Evolutionary conservation across 768 basidiomycete genomes (phyloP), one percentile per base, ranked within the genome.

Genomic region (Pleurotus sapidus): DNA sequence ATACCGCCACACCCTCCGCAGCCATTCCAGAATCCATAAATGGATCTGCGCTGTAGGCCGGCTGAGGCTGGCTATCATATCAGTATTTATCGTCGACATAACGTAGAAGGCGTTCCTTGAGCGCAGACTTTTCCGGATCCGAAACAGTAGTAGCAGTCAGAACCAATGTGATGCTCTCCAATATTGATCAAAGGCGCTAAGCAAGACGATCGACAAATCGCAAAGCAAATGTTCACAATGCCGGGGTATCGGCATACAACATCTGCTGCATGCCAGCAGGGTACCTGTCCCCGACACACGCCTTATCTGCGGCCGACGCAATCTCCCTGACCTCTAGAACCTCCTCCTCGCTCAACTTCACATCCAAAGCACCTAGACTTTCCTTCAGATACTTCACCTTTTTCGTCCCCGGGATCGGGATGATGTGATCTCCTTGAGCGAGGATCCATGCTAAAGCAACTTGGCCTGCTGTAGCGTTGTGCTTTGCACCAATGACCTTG

Each of bases 241-340:
- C 59, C 4, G 62, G 59, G 30, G 56, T 62, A 55, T 63, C 59
- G 48, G 43, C 59, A 49, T 55, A 63, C 4, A 57, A 17, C 55
- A 51, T 34, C 17, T 38, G 34, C 24, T 49, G 43, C 38, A 56
- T 27, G 38, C 17, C 56, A 9, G 49, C 57, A 4, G 59, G 59
- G 47, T 65, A 60, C 50, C 64, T 54, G 18, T 67, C 61, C 15
- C 70, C 73, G 7, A 56, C 51, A 14, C 64, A 63, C 15, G 18
- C 27, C 30, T 30, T 30, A 11, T 63, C 67, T 2, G 68, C 68
- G 18, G 66, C 66, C 39, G 69, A 65, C 4, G 72, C 68, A 25
- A 49, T 30, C 20, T 25, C 25, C 17, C 27, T 17, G 24, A 49
- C 27, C 14, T 49, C 48, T 14, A 18, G 17, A 23, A 49, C 15